These are phyloP conservation scores for Lineolata rhizophorae DNA, from an alignment of 495 filamentous ascomycete species.

Conservation along the genomic window DNA sequence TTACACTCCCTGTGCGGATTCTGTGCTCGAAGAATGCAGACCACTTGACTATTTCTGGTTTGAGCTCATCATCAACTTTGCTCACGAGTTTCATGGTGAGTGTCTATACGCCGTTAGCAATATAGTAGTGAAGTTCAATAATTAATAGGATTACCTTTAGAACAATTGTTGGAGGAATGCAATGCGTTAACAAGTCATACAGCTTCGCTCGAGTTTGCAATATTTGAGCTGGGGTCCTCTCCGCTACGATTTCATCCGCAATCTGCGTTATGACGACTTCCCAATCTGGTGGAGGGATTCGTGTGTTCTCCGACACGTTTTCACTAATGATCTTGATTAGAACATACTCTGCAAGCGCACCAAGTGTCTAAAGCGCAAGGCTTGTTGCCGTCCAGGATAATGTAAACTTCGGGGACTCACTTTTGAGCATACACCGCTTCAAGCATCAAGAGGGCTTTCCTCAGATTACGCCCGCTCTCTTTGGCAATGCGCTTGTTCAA, in stretches of 20 bases:
- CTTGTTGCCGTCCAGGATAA: too few species aligned
- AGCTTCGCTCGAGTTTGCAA: constrained; percentile 74
- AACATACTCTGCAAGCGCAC: neutral
- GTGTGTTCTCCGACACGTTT: constrained; percentile 67
- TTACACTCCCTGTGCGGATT: constrained; percentile 58
- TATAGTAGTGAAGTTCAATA: neutral
- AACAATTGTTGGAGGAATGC: constrained; percentile 82
- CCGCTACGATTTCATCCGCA: constrained; percentile 74
- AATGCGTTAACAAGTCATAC: constrained; percentile 90
- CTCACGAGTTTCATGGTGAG: constrained; percentile 81
- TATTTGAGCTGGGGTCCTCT: constrained; percentile 71
- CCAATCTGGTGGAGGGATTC: constrained; percentile 89
- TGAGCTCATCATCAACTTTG: constrained; percentile 68
- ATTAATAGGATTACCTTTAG: constrained; percentile 37
- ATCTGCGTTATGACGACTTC: constrained; percentile 73
- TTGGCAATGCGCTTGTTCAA: constrained; percentile 68
- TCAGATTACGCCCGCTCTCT: constrained; percentile 80
- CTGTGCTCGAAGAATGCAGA: constrained; percentile 92
- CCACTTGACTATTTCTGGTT: constrained; percentile 86
- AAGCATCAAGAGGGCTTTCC: constrained; percentile 79
- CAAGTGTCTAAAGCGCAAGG: too few species aligned
- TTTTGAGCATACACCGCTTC: constrained; percentile 94
- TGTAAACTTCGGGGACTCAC: constrained; percentile 39
- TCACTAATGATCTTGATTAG: constrained; percentile 33
- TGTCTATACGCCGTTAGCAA: constrained; percentile 21